These are phyloP conservation scores for Globisporangium lucens DNA, from an alignment of 352 stramenopile species.

Conservation along the genomic window DNA sequence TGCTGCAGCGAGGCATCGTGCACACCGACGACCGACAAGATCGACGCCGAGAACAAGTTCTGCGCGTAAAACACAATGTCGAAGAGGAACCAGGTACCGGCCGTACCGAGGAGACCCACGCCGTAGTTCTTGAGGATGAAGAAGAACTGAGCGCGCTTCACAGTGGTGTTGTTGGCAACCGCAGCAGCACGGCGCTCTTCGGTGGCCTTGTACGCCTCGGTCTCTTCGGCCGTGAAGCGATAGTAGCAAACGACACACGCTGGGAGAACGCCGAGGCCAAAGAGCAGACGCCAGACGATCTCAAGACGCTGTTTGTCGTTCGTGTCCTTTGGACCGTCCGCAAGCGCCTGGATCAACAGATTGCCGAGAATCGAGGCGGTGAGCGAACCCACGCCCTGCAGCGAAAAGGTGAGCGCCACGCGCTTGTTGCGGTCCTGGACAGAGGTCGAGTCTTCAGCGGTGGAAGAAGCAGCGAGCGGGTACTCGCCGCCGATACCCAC, in stretches of 20 bases:
- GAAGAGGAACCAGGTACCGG: slow-evolving; percentile 83
- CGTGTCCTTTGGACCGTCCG: slow-evolving; percentile 32
- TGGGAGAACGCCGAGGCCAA: slow-evolving; percentile 57
- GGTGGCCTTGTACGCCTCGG: slow-evolving; percentile 36
- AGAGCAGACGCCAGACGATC: slow-evolving; percentile 60
- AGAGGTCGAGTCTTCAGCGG: slow-evolving; percentile 49
- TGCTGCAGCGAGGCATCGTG: no score
- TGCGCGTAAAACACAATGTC: slow-evolving; percentile 83
- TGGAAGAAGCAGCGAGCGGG: slow-evolving; percentile 44
- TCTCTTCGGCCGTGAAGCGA: slow-evolving; percentile 59
- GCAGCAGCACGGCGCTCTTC: slow-evolving; percentile 9
- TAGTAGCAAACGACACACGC: slow-evolving; percentile 62
- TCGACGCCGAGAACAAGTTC: slow-evolving; percentile 75
- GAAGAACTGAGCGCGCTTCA: slow-evolving; percentile 12
- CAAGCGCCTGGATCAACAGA: slow-evolving; percentile 44
- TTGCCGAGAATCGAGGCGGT: slow-evolving; percentile 61
- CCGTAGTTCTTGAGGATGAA: slow-evolving; percentile 58
- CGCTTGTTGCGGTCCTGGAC: slow-evolving; percentile 40
- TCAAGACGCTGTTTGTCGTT: slow-evolving; percentile 41
- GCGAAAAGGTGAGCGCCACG: slow-evolving; percentile 56
- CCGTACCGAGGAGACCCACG: slow-evolving; percentile 50
- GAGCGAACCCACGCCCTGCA: slow-evolving; percentile 55
- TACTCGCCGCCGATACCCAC: slow-evolving; percentile 57
- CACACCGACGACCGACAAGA: slow-evolving; percentile 57
- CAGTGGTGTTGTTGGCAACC: slow-evolving; percentile 1